phyloP scores from a whole-genome alignment of 169 alveolate genomes.

The Eimeria falciformis region DNA sequence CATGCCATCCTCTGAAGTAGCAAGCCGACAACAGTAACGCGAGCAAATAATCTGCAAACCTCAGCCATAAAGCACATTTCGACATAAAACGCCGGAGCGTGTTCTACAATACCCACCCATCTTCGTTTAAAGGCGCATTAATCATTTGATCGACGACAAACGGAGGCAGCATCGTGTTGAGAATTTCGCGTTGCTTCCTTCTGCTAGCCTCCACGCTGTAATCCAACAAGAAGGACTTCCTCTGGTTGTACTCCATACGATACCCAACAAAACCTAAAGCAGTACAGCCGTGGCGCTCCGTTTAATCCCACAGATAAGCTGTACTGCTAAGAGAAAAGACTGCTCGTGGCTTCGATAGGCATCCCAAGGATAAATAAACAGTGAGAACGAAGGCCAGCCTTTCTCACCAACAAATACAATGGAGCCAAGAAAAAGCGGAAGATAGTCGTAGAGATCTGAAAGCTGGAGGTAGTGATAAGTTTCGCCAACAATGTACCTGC shows the following conservation, averaged over 20 bases:
- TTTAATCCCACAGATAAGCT: neutral
- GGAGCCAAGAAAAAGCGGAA: constrained; percentile 73
- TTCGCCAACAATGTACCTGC: constrained; percentile 17
- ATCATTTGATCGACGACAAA: constrained; percentile 91
- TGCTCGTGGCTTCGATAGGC: neutral
- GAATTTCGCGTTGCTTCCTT: constrained; percentile 91
- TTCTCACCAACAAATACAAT: constrained; percentile 68
- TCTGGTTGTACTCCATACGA: constrained; percentile 88
- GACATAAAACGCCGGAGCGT: too few species aligned
- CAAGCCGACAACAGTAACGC: neutral
- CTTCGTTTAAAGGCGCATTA: constrained; percentile 82
- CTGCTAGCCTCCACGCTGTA: constrained; percentile 86
- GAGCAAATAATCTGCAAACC: neutral
- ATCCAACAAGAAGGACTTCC: constrained; percentile 87
- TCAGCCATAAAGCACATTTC: neutral
- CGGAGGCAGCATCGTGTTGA: constrained; percentile 92
- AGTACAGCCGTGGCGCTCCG: too few species aligned
- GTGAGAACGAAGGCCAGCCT: too few species aligned
- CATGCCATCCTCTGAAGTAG: neutral
- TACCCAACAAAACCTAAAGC: constrained; percentile 85
- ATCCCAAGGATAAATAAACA: neutral
- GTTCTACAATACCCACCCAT: too few species aligned
- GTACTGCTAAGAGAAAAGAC: neutral
- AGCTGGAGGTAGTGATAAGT: neutral
- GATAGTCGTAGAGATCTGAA: constrained; percentile 49